Percentiles rank a stretch among this genome's conserved stretches.
phyloP scores from a whole-genome alignment of 208 protist species.

The Wallacemonas collosoma region DNA sequence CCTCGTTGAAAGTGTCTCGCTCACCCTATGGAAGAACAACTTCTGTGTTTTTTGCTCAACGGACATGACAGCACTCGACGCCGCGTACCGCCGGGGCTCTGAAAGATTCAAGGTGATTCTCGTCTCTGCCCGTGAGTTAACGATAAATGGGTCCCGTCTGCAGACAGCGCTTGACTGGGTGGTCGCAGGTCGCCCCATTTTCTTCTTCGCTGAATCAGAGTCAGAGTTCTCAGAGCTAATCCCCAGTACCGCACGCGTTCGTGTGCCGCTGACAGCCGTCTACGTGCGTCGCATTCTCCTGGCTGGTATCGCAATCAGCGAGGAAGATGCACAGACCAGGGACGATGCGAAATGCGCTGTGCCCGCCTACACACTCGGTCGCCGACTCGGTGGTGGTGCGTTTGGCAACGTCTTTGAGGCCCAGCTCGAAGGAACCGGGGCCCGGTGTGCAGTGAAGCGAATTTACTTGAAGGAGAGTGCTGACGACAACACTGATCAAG shows the following conservation, averaged over 20 bases:
- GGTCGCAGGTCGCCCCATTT: constrained; percentile 45
- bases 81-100: constrained; percentile 43
- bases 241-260: constrained; percentile 34
- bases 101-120: constrained; percentile 73
- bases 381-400: constrained; percentile 73
- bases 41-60: constrained; percentile 52
- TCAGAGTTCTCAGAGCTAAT: constrained; percentile 28
- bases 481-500: constrained; percentile 31
- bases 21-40: constrained; percentile 55
- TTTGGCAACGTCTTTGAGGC: constrained; percentile 89
- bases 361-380: constrained; percentile 72
- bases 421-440: constrained; percentile 61
- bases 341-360: constrained; percentile 38
- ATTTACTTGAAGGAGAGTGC: constrained; percentile 72
- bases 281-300: constrained; percentile 50
- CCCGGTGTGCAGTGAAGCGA: constrained; percentile 81
- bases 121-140: constrained; percentile 53
- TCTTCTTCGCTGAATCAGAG: constrained; percentile 49
- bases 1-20: constrained; percentile 32
- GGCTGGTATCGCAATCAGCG: constrained; percentile 47
- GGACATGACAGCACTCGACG: constrained; percentile 38
- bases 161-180: constrained; percentile 51
- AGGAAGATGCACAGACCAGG: constrained; percentile 35
- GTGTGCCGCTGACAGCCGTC: constrained; percentile 42
- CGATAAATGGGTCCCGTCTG: constrained; percentile 27